Evolutionary conservation across 2,329 filamentous ascomycete genomes (phyloP), one percentile per base, ranked within the genome.

Genomic region (Westerdykella sp.): DNA sequence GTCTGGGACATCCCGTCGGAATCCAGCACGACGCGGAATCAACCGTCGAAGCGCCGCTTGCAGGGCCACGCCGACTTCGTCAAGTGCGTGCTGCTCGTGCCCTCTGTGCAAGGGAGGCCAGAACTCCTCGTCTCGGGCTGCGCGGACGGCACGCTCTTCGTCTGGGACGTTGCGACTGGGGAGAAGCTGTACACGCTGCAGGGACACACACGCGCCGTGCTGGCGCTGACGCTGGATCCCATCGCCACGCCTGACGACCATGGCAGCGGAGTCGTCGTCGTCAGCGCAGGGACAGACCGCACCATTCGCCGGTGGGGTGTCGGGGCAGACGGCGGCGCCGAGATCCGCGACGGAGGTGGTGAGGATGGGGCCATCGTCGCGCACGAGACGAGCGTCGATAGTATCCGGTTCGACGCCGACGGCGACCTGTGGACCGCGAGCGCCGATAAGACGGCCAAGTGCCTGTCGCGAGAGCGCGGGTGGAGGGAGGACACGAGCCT

Each of bases 301-400:
- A 71, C 74, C 49, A 89, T 97, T 49, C 81, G 88, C 14, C 79
- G 82, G 23, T 96, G 87, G 87, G 74, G 73, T 34, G 73, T 93
- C 42, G 44, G 50, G 7, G 13, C 54, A 7, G 7, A 9, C 32
- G 13, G 72, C 72, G 11, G 59, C 74, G 11, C 25, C 25, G 11
- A 28, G 9, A 34, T 43, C 14, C 25, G 39, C 21, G 23, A 41
- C 16, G 34, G 16, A n/a, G 43, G 34, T 23, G 37, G 32, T 12
- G 31, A 36, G 14, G 69, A 15, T 11, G 25, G 25, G 7, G 13
- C n/a, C 2, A 82, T 96, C 40, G 69, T 84, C 37, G 84, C 84
- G 49, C 93, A 98, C 66, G 88, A 96, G 54, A 98, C 93, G 1
- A 93, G 85, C 52, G 81, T 98, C 9, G 94, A 95, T 68, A 82